Base-by-base conservation (phyloP, 331 rosid genomes). In the Malus hybrid region DNA sequence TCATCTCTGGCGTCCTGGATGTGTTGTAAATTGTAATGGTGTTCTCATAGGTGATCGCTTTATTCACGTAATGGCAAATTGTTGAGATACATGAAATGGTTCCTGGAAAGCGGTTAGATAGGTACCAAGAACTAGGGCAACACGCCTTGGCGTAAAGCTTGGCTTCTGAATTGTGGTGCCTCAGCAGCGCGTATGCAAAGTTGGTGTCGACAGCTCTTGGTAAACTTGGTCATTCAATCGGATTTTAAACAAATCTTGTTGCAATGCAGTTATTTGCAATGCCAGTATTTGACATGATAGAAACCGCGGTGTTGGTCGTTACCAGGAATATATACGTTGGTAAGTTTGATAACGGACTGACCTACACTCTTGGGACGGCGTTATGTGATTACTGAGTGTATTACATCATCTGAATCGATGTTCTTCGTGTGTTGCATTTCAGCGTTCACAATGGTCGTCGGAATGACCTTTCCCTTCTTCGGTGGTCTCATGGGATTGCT, bases 201-300 rank as follows among this genome's bases (percentile, higher is more conserved):
- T 89, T 65, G 90, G 85, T 5, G 83, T 82, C 4, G 70, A 88
- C 83, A 28, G 14, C 48, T 61, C 18, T 27, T 27, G 32, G 66
- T 24, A 7, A 61, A 13, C 18, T 61, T 12, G 34, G 48, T 42
- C 48, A 42, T 42, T 10, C 10, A 2, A 13, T 61, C 15, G 22
- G 16, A 24, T 61, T 54, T 50, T 24, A 18, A 31, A n/a, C 67
- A n/a, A 24, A 13, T 55, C 32, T 31, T 36, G 10, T 10, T 77
- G 65, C 65, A 36, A 16, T 18, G 54, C 52, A 90, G 97, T 67
- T 93, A 2, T 87, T 73, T 76, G 98, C 96, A 42, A 93, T 93
- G 93, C 95, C 98, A 0, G 97, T 87, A 22, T 89, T 93, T 78
- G 91, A 90, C 90, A 90, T 93, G 97, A 85, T 90, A 1, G 95